phyloP scores from a whole-genome alignment of 2,329 filamentous ascomycete species.

The Colletotrichum camelliae region DNA sequence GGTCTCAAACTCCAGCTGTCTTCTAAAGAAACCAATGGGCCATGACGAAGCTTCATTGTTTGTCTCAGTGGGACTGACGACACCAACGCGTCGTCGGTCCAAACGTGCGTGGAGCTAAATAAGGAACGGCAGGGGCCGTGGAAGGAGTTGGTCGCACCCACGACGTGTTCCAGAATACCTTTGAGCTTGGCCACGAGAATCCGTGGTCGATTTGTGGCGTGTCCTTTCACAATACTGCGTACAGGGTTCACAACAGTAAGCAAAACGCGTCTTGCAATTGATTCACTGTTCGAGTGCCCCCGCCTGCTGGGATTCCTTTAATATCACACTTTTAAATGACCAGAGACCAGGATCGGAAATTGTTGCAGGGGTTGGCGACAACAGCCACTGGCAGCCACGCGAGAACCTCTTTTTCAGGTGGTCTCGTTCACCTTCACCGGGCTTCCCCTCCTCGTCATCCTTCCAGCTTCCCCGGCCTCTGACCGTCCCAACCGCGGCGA shows the following conservation, averaged over 20 bases:
- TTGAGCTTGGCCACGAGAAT: background rate
- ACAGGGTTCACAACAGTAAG: background rate
- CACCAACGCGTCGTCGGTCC: background rate
- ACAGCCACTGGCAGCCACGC: background rate
- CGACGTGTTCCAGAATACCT: background rate
- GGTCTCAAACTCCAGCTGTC: background rate
- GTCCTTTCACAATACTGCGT: background rate
- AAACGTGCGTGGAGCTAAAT: background rate
- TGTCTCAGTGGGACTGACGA: background rate
- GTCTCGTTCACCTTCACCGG: background rate
- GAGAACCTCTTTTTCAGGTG: background rate
- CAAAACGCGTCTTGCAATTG: background rate
- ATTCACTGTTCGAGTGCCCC: background rate
- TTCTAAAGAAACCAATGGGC: background rate
- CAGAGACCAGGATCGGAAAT: slow-evolving; percentile 17
- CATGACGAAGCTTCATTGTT: background rate
- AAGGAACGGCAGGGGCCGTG: background rate
- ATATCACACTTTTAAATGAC: slow-evolving; percentile 15
- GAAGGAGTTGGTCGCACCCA: background rate
- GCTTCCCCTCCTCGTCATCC: background rate
- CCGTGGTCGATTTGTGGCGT: background rate
- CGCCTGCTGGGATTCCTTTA: background rate
- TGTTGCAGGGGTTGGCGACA: background rate
- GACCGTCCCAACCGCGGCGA: background rate
- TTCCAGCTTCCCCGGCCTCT: background rate